Conservation (phyloP, 148 eudicot species). For the Chenopodium berlandieri region DNA sequence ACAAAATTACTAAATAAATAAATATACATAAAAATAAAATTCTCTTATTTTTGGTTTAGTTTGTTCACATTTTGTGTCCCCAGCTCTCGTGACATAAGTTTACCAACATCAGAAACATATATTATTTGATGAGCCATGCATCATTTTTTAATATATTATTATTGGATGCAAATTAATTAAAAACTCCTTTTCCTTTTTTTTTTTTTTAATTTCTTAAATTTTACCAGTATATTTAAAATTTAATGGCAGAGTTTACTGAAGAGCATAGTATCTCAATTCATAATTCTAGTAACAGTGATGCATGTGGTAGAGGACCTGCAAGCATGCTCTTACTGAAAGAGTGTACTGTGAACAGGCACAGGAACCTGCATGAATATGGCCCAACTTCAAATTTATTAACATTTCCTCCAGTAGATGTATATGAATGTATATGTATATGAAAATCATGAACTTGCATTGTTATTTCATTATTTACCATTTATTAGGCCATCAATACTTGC, state of each 20-base stretch:
- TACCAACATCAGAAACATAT: background rate
- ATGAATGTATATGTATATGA: no score
- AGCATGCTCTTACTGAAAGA: slow-evolving; percentile 8
- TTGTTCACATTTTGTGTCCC: slow-evolving; percentile 11
- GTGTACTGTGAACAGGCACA: slow-evolving; percentile 1
- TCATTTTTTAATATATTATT: background rate
- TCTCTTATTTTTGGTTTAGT: no score
- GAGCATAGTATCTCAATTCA: background rate
- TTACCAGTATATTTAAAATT: no score
- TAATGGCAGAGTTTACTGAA: no score
- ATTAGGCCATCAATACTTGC: background rate
- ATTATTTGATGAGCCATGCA: background rate
- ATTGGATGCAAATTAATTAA: background rate
- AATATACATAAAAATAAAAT: background rate
- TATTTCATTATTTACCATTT: background rate
- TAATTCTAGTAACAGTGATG: background rate
- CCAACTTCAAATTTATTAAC: background rate
- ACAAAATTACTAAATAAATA: no score
- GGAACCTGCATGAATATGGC: background rate
- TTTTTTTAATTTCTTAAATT: background rate
- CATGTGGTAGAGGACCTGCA: slow-evolving; percentile 11
- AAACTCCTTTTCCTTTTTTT: background rate
- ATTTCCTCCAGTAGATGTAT: background rate
- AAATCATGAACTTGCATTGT: background rate
- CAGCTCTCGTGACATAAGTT: slow-evolving; percentile 18